Evolutionary conservation across 2,329 filamentous ascomycete species (phyloP).

Genomic region (Anisogramma anomala): DNA sequence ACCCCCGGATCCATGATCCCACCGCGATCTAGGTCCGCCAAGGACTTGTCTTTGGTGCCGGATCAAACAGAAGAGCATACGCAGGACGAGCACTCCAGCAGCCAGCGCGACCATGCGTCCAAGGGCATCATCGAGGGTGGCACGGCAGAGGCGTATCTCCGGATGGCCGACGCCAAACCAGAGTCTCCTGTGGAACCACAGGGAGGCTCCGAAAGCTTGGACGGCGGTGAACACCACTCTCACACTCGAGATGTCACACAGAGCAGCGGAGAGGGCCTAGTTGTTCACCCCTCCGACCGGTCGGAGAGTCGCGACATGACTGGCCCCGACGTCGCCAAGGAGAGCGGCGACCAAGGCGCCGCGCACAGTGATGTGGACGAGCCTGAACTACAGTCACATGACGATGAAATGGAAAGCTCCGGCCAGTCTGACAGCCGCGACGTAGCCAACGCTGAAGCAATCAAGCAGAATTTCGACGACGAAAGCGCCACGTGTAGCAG

Average conservation of each 20-base stretch:
- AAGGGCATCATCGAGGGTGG: slow-evolving; percentile 4
- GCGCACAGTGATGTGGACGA: no score
- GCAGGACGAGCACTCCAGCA: neutral
- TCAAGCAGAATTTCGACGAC: neutral
- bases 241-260: no score
- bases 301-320: no score
- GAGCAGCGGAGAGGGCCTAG: no score
- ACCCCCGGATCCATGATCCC: neutral
- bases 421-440: neutral
- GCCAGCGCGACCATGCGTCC: neutral
- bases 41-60: neutral
- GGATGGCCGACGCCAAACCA: slow-evolving; percentile 1
- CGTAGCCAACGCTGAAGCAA: neutral
- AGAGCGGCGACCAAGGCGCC: no score
- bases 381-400: no score
- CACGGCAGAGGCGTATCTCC: slow-evolving; percentile 7
- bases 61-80: neutral
- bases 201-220: no score
- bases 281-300: no score
- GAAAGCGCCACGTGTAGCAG: no score
- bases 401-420: no score
- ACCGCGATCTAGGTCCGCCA: neutral
- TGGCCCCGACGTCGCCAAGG: no score
- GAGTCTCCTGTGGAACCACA: neutral
- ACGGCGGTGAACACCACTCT: neutral